phyloP scores from a whole-genome alignment of 495 filamentous ascomycete species.

The Aspergillus hancockii region DNA sequence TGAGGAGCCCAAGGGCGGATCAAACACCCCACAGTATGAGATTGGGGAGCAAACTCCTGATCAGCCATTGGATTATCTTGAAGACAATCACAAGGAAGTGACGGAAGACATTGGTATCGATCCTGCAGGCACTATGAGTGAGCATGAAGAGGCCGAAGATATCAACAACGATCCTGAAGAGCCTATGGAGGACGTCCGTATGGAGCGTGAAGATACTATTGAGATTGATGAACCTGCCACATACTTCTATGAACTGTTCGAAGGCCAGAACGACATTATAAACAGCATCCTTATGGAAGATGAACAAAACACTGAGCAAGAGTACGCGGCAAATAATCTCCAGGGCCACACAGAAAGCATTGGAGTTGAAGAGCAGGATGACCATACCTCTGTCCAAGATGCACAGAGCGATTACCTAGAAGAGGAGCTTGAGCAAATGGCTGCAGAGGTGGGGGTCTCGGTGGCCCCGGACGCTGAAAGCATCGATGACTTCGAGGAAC shows the following conservation, averaged over 20 bases:
- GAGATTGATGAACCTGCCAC: conserved; percentile 14
- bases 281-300: not conserved
- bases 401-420: not conserved
- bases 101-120: not conserved
- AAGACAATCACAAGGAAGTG: not conserved
- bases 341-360: not conserved
- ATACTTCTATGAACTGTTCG: conserved; percentile 1
- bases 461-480: conserved; percentile 1
- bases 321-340: not conserved
- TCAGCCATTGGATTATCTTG: not conserved
- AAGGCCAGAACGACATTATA: conserved; percentile 4
- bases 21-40: not conserved
- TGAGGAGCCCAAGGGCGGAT: not conserved
- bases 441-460: not conserved
- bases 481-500: not conserved
- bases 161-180: not conserved
- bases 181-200: not conserved
- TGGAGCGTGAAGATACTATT: conserved; percentile 3
- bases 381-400: not conserved
- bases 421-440: conserved; percentile 2
- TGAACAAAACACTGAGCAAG: not conserved
- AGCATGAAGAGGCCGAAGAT: not conserved
- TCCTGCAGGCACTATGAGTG: not conserved
- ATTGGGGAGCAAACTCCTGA: not conserved
- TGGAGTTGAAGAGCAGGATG: conserved; percentile 23